Percentiles rank a stretch among this genome's conserved stretches.
These are phyloP conservation scores for Cerioporus squamosus DNA, from an alignment of 1,284 basidiomycete species.

Conservation along the genomic window DNA sequence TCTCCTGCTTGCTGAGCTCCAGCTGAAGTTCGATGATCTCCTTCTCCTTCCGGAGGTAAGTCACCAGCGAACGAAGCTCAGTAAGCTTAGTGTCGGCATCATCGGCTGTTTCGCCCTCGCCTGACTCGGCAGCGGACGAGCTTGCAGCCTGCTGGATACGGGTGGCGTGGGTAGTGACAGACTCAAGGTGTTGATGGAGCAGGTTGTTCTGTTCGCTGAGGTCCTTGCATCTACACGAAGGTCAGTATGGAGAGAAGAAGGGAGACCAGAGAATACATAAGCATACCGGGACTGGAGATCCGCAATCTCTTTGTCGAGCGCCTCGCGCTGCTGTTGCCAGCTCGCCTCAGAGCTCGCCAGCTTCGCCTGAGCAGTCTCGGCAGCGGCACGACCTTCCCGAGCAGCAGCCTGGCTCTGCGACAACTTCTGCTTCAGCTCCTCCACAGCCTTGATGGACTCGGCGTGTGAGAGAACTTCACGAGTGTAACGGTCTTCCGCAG, in stretches of 20 bases:
- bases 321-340: slow-evolving; percentile 80
- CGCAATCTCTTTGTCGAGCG: slow-evolving; percentile 76
- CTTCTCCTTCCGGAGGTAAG: slow-evolving; percentile 87
- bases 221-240: slow-evolving; percentile 64
- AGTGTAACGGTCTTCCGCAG: slow-evolving; percentile 82
- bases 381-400: slow-evolving; percentile 59
- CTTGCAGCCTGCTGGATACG: slow-evolving; percentile 75
- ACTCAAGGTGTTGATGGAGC: slow-evolving; percentile 85
- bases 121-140: slow-evolving; percentile 45
- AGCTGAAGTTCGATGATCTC: slow-evolving; percentile 89
- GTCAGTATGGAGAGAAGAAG: neutral
- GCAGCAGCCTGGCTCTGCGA: slow-evolving; percentile 51
- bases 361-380: slow-evolving; percentile 79
- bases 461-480: slow-evolving; percentile 85
- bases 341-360: slow-evolving; percentile 71
- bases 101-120: slow-evolving; percentile 48
- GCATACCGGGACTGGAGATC: slow-evolving; percentile 74
- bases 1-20: slow-evolving; percentile 87
- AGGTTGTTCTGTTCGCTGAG: slow-evolving; percentile 78
- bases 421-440: slow-evolving; percentile 69
- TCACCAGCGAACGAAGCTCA: slow-evolving; percentile 81
- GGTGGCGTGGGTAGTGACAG: slow-evolving; percentile 81
- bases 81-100: slow-evolving; percentile 64
- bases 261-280: neutral
- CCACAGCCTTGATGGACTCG: slow-evolving; percentile 76